phyloP scores from a whole-genome alignment of 2,329 filamentous ascomycete species.

The Aspergillus calidoustus region DNA sequence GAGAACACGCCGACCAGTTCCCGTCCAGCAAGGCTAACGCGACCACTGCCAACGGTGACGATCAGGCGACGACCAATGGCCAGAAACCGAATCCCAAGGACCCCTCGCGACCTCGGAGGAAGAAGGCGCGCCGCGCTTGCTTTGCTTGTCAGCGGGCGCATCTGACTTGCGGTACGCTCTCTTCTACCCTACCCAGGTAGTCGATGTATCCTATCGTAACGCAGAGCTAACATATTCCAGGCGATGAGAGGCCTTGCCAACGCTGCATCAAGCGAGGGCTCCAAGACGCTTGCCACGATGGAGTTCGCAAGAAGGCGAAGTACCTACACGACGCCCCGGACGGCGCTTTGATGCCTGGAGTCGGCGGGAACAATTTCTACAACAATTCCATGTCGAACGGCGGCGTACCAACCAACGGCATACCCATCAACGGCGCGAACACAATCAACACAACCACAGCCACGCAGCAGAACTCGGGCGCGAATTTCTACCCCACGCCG shows the following conservation, averaged over 20 bases:
- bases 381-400: conserved; percentile 43
- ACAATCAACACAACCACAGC: conserved; percentile 30
- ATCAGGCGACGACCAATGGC: conserved; percentile 62
- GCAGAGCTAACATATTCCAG: conserved; percentile 55
- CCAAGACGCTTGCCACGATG: conserved; percentile 90
- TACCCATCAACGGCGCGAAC: conserved; percentile 38
- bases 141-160: conserved; percentile 97
- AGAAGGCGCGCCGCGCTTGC: conserved; percentile 94
- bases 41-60: conserved; percentile 45
- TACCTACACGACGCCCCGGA: conserved; percentile 96
- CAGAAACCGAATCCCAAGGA: conserved; percentile 77
- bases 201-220: conserved; percentile 6
- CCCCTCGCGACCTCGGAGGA: conserved; percentile 82
- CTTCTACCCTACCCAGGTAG: conserved; percentile 19
- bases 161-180: conserved; percentile 90
- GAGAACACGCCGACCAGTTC: conserved; percentile 41
- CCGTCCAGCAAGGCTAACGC: conserved; percentile 33
- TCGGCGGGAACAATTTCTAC: conserved; percentile 66
- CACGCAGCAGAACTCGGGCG: conserved; percentile 28
- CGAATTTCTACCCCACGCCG: conserved; percentile 40
- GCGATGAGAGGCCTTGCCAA: conserved; percentile 92
- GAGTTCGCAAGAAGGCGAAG: conserved; percentile 97
- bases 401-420: conserved; percentile 29
- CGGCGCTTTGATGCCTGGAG: conserved; percentile 84
- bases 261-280: conserved; percentile 93